A percentile compares a stretch with the other conserved stretches of the same genome.
phyloP scores from a whole-genome alignment of 2,329 filamentous ascomycete genomes.

The Xylaria digitata region DNA sequence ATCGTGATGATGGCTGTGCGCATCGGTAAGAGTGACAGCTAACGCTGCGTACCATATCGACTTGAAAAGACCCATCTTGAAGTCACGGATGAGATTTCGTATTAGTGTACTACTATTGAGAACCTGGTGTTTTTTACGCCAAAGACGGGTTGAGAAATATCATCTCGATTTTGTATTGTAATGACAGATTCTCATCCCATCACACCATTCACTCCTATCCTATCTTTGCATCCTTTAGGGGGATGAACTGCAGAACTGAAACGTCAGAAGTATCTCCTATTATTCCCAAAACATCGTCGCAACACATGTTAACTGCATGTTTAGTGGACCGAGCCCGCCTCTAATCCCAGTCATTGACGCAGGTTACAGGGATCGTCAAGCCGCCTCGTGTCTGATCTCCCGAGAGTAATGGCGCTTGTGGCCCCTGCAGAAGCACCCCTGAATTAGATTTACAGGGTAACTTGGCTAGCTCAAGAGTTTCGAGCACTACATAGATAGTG shows the following conservation, averaged over 20 bases:
- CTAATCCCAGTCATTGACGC: neutral
- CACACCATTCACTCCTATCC: neutral
- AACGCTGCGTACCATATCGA: constrained; percentile 40
- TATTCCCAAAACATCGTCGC: constrained; percentile 10
- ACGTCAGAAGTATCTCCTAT: constrained; percentile 39
- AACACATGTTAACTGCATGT: constrained; percentile 26
- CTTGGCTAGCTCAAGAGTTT: constrained; percentile 18
- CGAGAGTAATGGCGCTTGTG: constrained; percentile 7
- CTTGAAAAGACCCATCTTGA: constrained; percentile 40
- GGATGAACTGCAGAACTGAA: constrained; percentile 43
- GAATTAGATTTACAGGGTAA: constrained; percentile 42
- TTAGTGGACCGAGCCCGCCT: constrained; percentile 28
- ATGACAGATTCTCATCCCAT: neutral
- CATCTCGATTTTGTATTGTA: constrained; percentile 24
- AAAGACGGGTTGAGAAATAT: neutral
- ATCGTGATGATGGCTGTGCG: constrained; percentile 40
- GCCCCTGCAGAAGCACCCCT: constrained; percentile 41
- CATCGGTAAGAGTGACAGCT: constrained; percentile 34
- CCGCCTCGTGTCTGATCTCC: constrained; percentile 43
- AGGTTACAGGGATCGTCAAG: constrained; percentile 28
- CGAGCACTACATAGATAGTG: constrained; percentile 1
- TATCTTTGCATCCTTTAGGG: constrained; percentile 13
- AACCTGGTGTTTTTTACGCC: neutral
- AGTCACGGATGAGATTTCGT: neutral
- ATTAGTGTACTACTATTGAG: neutral